phyloP scores from a whole-genome alignment of 179 eudicot genomes.

The Camellia oleifera region DNA sequence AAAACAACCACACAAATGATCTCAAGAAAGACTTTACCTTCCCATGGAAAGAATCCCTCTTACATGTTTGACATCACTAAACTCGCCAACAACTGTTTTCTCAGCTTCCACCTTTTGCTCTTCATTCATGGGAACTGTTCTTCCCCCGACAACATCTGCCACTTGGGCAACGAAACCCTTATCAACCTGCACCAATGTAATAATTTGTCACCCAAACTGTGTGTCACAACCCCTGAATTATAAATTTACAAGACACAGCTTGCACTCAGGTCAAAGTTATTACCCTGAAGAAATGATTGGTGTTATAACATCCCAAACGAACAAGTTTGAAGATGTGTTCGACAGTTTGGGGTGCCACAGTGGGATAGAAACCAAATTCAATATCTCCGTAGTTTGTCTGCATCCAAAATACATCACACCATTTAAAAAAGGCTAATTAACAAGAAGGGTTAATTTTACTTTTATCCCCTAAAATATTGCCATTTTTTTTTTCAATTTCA shows the following conservation, averaged over 20 bases:
- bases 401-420: constrained; percentile 18
- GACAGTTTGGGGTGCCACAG: constrained; percentile 85
- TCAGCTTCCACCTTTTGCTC: constrained; percentile 78
- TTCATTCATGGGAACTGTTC: constrained; percentile 85
- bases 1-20: not conserved
- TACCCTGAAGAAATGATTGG: constrained; percentile 97
- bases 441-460: not conserved
- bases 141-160: constrained; percentile 84
- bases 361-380: constrained; percentile 90
- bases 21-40: constrained; percentile 49
- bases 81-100: constrained; percentile 85
- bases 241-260: not conserved
- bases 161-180: constrained; percentile 99
- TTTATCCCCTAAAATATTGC: too few species aligned
- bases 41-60: constrained; percentile 98
- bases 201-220: not conserved
- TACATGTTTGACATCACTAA: constrained; percentile 86
- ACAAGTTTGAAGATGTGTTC: constrained; percentile 96
- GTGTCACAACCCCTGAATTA: not conserved
- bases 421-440: not conserved
- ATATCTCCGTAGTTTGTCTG: constrained; percentile 92
- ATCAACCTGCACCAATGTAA: constrained; percentile 57
- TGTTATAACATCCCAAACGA: constrained; percentile 84
- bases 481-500: too few species aligned
- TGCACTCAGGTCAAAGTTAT: not conserved